Conservation (phyloP, 148 eudicot species). For the Camellia sinensis region DNA sequence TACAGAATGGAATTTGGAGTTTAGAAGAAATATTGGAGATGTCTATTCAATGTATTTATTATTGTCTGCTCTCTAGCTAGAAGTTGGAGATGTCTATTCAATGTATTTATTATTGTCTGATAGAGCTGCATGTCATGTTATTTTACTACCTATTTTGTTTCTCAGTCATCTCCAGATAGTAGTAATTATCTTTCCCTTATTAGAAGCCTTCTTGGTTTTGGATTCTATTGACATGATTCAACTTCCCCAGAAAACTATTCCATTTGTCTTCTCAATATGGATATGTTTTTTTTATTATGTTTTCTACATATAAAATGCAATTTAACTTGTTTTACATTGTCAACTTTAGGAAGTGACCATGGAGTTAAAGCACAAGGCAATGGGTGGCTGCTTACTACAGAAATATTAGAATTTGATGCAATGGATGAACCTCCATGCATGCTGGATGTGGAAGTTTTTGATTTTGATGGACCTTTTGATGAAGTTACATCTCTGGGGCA, state of each 20-base stretch:
- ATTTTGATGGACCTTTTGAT: constrained; percentile 98
- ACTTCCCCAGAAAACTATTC: constrained; percentile 1
- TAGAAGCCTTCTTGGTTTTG: background rate
- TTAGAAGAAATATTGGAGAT: too few relatives aligned
- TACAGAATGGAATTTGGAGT: too few relatives aligned
- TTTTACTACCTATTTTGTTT: background rate
- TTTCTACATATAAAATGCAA: constrained; percentile 4
- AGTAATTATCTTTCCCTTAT: background rate
- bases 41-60: too few relatives aligned
- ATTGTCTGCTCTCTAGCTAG: background rate
- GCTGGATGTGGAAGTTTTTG: constrained; percentile 84
- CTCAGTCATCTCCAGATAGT: background rate
- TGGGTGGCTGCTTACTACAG: constrained; percentile 98
- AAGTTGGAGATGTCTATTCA: too few relatives aligned
- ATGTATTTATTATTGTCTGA: background rate
- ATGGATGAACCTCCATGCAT: constrained; percentile 95
- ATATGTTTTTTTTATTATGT: background rate
- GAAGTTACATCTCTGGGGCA: constrained; percentile 89
- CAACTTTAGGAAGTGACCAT: constrained; percentile 74
- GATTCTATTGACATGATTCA: background rate
- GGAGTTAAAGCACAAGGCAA: constrained; percentile 92
- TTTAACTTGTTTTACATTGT: constrained; percentile 11
- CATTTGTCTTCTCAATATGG: background rate
- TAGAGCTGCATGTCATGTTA: background rate
- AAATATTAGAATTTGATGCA: constrained; percentile 97